Evolutionary conservation across 2,329 filamentous ascomycete genomes (phyloP).

Genomic region (Dothideomycetes sp.): DNA sequence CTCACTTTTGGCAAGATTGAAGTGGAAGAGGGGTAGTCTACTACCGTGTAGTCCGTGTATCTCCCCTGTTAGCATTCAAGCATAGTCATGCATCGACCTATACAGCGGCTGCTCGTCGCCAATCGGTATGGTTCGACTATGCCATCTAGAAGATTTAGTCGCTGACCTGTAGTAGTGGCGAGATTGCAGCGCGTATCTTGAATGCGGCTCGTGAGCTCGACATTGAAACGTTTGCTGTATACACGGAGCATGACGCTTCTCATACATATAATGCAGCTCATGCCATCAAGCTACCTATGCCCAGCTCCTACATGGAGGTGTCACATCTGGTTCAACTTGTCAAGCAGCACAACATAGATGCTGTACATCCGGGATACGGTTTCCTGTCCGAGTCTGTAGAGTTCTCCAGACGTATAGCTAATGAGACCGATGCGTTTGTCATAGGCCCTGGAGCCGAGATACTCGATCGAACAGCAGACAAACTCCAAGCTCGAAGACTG

Average conservation of each 20-base stretch:
- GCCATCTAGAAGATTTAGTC: too few species aligned
- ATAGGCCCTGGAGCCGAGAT: conserved; percentile 49
- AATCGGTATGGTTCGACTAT: conserved; percentile 40
- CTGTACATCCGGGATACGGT: conserved; percentile 50
- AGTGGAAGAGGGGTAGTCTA: too few species aligned
- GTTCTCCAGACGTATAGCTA: conserved; percentile 35
- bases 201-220: conserved; percentile 47
- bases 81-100: too few species aligned
- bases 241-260: conserved; percentile 42
- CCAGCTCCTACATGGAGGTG: conserved; percentile 44
- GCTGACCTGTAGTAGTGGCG: conserved; percentile 35
- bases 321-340: conserved; percentile 35
- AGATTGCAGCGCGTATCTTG: conserved; percentile 52
- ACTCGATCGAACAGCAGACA: conserved; percentile 44
- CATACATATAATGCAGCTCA: conserved; percentile 43
- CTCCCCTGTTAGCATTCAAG: too few species aligned
- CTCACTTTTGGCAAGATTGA: too few species aligned
- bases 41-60: too few species aligned
- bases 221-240: conserved; percentile 45
- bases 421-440: conserved; percentile 36
- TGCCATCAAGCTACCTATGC: conserved; percentile 39
- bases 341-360: conserved; percentile 40
- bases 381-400: conserved; percentile 49
- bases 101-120: conserved; percentile 41
- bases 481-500: conserved; percentile 41